Evolutionary conservation across 2,329 filamentous ascomycete species (phyloP).

Genomic region (Penicillium expansum): DNA sequence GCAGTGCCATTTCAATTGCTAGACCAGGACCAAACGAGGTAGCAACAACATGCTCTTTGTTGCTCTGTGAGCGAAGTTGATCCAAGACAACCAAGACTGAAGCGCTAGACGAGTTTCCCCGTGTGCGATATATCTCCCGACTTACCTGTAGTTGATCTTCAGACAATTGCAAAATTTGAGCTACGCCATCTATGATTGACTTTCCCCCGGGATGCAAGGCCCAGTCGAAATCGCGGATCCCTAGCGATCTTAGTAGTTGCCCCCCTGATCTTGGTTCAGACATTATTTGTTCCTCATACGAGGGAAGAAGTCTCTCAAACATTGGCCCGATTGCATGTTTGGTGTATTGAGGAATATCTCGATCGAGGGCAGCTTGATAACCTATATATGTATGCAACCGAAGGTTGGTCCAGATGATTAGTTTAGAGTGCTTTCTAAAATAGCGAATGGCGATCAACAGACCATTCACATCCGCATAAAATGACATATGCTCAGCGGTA

Average conservation of each 20-base stretch:
- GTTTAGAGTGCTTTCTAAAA: not conserved
- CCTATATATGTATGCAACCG: not conserved
- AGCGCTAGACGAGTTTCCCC: constrained; percentile 3
- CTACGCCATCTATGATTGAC: not conserved
- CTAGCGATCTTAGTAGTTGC: not conserved
- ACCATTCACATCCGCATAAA: not conserved
- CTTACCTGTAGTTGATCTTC: not conserved
- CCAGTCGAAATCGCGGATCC: not conserved
- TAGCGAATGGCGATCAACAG: not conserved
- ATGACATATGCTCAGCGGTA: not conserved
- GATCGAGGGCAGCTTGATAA: not conserved
- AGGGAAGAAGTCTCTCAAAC: not conserved
- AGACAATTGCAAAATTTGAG: not conserved
- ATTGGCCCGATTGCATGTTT: not conserved
- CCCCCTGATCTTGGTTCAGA: too few relatives aligned
- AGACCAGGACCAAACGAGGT: constrained; percentile 2
- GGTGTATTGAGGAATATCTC: not conserved
- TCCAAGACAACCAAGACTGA: constrained; percentile 2
- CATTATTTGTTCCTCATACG: not conserved
- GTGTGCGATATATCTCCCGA: constrained; percentile 1
- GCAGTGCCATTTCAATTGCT: not conserved
- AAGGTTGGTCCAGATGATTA: not conserved
- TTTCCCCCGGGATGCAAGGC: not conserved
- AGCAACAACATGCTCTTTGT: not conserved
- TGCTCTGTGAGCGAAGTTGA: not conserved